A percentile compares a stretch with the other conserved stretches of the same genome.
These are phyloP conservation scores for Narthecium ossifragum DNA, from an alignment of 106 monocot species.

Conservation along the genomic window DNA sequence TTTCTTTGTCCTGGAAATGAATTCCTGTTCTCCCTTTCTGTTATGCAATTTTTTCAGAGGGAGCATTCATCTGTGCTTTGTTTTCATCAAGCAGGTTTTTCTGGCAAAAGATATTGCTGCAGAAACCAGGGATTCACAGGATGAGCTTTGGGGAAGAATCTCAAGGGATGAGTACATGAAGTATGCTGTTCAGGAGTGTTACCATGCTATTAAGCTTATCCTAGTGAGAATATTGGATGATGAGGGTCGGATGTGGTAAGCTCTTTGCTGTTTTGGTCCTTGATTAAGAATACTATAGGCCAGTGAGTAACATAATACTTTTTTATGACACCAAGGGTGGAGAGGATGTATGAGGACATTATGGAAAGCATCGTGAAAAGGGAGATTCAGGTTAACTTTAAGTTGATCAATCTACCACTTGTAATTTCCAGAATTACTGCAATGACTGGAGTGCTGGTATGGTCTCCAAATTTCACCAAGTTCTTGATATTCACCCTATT, in stretches of 20 bases:
- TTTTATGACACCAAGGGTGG: conserved; percentile 43
- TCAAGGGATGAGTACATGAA: conserved; percentile 88
- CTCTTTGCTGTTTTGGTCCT: not conserved
- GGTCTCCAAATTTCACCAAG: too few relatives aligned
- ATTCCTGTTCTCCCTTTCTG: not conserved
- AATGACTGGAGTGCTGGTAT: conserved; percentile 77
- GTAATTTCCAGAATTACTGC: conserved; percentile 77
- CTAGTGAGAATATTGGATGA: conserved; percentile 55
- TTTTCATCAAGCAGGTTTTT: conserved; percentile 53
- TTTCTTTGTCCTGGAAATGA: not conserved
- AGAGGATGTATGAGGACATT: conserved; percentile 55
- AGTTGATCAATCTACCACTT: conserved; percentile 56
- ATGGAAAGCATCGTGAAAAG: conserved; percentile 35
- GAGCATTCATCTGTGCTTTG: not conserved
- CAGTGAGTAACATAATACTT: too few relatives aligned
- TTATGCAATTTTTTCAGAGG: not conserved
- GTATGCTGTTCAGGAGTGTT: conserved; percentile 91
- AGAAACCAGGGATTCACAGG: conserved; percentile 61
- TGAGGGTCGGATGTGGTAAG: conserved; percentile 73
- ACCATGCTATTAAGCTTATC: conserved; percentile 37
- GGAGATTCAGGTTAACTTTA: conserved; percentile 30
- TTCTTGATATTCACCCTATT: too few relatives aligned
- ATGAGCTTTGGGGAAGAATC: conserved; percentile 82
- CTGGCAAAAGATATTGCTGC: conserved; percentile 85
- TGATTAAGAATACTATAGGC: too few relatives aligned